Evolutionary conservation across 805 yeast genomes (phyloP).

Genomic region (Candida broadrunensis): DNA sequence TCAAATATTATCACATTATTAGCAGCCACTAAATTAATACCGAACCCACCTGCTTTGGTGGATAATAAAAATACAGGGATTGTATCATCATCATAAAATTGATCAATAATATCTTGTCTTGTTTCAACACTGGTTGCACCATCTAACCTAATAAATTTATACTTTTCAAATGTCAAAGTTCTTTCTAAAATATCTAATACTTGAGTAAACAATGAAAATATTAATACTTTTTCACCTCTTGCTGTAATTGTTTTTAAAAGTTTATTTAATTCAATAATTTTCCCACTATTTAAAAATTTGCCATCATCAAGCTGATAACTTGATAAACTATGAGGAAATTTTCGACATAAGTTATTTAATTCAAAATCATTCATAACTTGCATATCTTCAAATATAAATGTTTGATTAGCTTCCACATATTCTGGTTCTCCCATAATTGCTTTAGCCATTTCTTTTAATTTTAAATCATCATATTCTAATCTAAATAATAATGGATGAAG

Average conservation of each 20-base stretch:
- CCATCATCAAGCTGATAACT: constrained; percentile 51
- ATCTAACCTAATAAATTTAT: constrained; percentile 80
- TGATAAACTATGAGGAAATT: constrained; percentile 65
- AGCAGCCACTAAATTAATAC: constrained; percentile 94
- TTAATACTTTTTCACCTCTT: constrained; percentile 63
- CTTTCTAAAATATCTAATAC: constrained; percentile 83
- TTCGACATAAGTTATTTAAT: constrained; percentile 67
- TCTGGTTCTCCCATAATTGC: constrained; percentile 78
- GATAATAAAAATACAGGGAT: constrained; percentile 87
- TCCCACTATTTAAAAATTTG: constrained; percentile 70
- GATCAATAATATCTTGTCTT: constrained; percentile 88
- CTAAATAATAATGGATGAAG: constrained; percentile 89
- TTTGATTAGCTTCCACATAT: constrained; percentile 72
- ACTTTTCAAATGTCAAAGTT: constrained; percentile 59
- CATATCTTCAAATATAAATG: constrained; percentile 90
- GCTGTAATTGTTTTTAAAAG: constrained; percentile 56
- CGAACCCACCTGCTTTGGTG: constrained; percentile 98
- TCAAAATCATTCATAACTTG: constrained; percentile 91
- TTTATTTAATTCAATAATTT: constrained; percentile 55
- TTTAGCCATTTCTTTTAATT: constrained; percentile 64
- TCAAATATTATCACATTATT: constrained; percentile 89
- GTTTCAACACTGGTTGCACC: constrained; percentile 94
- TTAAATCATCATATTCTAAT: constrained; percentile 52
- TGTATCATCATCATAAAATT: constrained; percentile 73
- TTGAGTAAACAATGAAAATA: constrained; percentile 92